Evolutionary conservation across 345 rosid species (phyloP), one percentile per base, ranked within the genome.

Genomic region (Brassica carinata): DNA sequence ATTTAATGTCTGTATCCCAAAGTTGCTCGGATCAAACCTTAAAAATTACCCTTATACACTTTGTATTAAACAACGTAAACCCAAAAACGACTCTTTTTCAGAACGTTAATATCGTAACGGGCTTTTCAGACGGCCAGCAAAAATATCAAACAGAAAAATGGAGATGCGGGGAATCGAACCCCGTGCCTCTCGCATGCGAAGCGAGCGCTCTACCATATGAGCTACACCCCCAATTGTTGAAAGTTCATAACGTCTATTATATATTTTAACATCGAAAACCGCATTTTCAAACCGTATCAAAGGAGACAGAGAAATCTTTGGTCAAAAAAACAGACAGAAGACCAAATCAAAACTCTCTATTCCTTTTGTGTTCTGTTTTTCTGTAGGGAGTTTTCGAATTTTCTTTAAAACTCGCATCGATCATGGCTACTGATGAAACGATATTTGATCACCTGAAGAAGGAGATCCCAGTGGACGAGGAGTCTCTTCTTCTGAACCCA

Each of bases 161-260:
- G 93, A 92, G 92, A 81, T 87, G 97, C 96, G 90, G 94, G 93
- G 96, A 92, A 92, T 93, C 97, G 92, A 92, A 93, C 97, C 90
- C 91, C 91, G 97, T 90, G 90, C 98, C 97, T 93, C 97, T 96
- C 97, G 97, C 98, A 96, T 93, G 97, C 98, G 90, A 92, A 90
- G 97, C 97, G 94, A 93, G 93, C 92, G 95, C 97, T 96, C 98
- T 92, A 92, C 63, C 80, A 71, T 78, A 78, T 78, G 81, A 78
- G 76, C 76, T 71, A 77, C 81, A 90, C 8, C 76, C 76, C 76
- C 74, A 53, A n/a, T 53, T 53, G 58, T 14, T 14, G 5, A 10
- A 11, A 8, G 45, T 2, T 38, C 38, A 5, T 33, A 33, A 5
- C 38, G 7, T 33, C 8, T 33, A 6, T 29, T 29, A 5, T 33